Conservation (phyloP, 2,329 filamentous ascomycete species). For the Colletotrichum falcatum region DNA sequence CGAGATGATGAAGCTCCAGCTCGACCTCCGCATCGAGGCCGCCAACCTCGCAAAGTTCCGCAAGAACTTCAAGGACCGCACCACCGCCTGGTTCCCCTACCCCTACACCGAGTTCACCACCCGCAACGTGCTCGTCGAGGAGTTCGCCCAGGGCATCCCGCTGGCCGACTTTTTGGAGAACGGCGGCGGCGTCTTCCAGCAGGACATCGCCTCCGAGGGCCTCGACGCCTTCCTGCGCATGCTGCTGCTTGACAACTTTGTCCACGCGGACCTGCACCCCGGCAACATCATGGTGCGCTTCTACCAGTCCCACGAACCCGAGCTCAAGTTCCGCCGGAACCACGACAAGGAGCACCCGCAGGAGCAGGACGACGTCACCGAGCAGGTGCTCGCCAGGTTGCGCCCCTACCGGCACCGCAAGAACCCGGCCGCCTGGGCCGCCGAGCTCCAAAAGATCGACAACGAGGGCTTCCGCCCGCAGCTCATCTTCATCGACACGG, state of each 20-base stretch:
- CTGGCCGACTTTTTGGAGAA: slow-evolving; percentile 90
- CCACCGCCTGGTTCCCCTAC: slow-evolving; percentile 96
- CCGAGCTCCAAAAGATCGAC: slow-evolving; percentile 81
- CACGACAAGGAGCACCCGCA: slow-evolving; percentile 51
- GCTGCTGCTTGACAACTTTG: slow-evolving; percentile 96
- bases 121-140: slow-evolving; percentile 90
- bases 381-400: slow-evolving; percentile 84
- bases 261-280: slow-evolving; percentile 95
- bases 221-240: slow-evolving; percentile 96
- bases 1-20: slow-evolving; percentile 98
- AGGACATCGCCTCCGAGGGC: slow-evolving; percentile 94
- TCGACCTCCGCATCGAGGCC: slow-evolving; percentile 94
- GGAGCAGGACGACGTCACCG: slow-evolving; percentile 80
- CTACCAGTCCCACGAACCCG: slow-evolving; percentile 83
- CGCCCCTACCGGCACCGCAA: slow-evolving; percentile 75
- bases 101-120: slow-evolving; percentile 95
- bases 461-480: slow-evolving; percentile 91
- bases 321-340: slow-evolving; percentile 58
- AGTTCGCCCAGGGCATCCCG: slow-evolving; percentile 95
- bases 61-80: slow-evolving; percentile 87
- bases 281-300: slow-evolving; percentile 99
- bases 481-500: slow-evolving; percentile 97
- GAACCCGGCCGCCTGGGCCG: slow-evolving; percentile 77
- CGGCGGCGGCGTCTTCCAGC: slow-evolving; percentile 91
- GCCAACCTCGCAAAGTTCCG: slow-evolving; percentile 91